Conservation (phyloP, 345 rosid species). For the Moricandia moricandioides region DNA sequence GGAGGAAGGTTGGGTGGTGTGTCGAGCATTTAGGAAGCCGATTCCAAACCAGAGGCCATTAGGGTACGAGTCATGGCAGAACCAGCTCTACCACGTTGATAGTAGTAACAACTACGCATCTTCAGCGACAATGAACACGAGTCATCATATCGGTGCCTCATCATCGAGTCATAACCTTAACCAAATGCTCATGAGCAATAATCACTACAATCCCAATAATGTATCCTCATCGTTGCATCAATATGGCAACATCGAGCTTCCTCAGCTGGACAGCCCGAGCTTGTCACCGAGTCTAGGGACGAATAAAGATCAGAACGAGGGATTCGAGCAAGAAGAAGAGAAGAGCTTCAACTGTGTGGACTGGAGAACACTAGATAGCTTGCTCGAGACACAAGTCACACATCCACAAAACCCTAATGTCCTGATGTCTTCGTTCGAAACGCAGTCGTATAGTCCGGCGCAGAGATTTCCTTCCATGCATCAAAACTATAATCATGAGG, state of each 20-base stretch:
- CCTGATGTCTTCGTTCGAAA: conserved; percentile 28
- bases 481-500: conserved; percentile 36
- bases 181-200: conserved; percentile 33
- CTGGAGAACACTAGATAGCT: conserved; percentile 64
- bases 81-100: conserved; percentile 45
- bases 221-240: conserved; percentile 33
- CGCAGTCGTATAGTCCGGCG: conserved; percentile 22
- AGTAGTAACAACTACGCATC: conserved; percentile 32
- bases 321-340: conserved; percentile 47
- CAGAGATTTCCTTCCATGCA: conserved; percentile 35
- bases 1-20: conserved; percentile 99
- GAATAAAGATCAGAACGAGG: conserved; percentile 40
- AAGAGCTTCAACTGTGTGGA: conserved; percentile 45
- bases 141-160: conserved; percentile 31
- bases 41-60: conserved; percentile 63
- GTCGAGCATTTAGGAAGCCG: conserved; percentile 91
- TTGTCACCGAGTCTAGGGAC: conserved; percentile 50
- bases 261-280: conserved; percentile 67
- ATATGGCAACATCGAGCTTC: conserved; percentile 49
- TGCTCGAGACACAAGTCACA: conserved; percentile 48
- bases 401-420: conserved; percentile 24
- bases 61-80: conserved; percentile 66
- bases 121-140: conserved; percentile 25
- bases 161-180: conserved; percentile 32
- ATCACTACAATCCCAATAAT: conserved; percentile 24